Evolutionary conservation across 352 stramenopile species (phyloP).

Genomic region (Blastocystis sp.): DNA sequence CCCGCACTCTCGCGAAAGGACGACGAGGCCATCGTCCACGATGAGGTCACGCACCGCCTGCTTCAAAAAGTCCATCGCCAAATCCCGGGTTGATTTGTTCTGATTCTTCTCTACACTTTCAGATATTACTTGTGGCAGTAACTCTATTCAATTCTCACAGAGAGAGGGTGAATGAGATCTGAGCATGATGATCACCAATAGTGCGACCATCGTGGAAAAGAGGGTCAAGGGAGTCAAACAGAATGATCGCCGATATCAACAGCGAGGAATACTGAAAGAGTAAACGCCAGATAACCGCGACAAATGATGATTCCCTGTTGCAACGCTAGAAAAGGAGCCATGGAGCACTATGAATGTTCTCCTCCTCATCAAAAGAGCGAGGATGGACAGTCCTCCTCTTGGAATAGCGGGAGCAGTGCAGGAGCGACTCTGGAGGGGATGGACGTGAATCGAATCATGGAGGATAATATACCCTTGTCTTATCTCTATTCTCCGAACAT

Average conservation of each 20-base stretch:
- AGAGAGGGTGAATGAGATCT: too few relatives aligned
- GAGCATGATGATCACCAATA: too few relatives aligned
- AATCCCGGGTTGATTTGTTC: too few relatives aligned
- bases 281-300: background rate
- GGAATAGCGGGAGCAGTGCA: background rate
- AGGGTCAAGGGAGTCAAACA: too few relatives aligned
- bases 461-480: background rate
- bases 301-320: background rate
- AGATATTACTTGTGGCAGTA: too few relatives aligned
- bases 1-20: constrained; percentile 45
- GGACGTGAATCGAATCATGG: background rate
- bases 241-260: too few relatives aligned
- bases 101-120: too few relatives aligned
- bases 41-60: constrained; percentile 41
- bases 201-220: too few relatives aligned
- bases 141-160: too few relatives aligned
- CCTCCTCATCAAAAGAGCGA: background rate
- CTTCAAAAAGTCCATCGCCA: constrained; percentile 61
- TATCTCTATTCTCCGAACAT: background rate
- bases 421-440: background rate
- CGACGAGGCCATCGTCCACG: constrained; percentile 45
- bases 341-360: background rate
- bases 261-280: too few relatives aligned
- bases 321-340: background rate
- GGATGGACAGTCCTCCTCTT: background rate